phyloP scores from a whole-genome alignment of 306 rosid species.

The Cyclanthera cordifolia region DNA sequence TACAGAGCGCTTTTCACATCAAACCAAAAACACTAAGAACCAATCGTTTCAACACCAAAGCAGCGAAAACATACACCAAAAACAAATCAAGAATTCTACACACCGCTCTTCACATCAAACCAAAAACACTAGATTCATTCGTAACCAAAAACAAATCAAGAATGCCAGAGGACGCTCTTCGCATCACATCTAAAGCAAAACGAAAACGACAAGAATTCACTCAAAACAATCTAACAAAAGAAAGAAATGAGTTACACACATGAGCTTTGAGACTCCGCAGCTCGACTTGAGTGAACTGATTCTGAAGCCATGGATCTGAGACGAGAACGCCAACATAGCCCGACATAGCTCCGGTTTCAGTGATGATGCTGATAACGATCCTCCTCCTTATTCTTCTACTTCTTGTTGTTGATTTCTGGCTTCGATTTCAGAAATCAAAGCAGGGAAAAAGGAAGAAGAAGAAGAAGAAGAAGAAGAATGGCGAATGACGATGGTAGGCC shows the following conservation, averaged over 20 bases:
- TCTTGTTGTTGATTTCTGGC: too few relatives aligned
- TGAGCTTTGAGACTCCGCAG: conserved; percentile 79
- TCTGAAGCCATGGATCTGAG: conserved; percentile 97
- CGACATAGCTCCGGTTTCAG: conserved; percentile 32
- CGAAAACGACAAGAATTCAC: background rate
- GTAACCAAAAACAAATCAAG: background rate
- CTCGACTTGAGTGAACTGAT: conserved; percentile 95
- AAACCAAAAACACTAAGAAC: conserved; percentile 9
- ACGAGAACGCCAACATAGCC: conserved; percentile 86
- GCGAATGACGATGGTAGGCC: conserved; percentile 12
- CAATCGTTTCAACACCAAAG: background rate
- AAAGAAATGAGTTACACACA: conserved; percentile 23
- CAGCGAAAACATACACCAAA: background rate
- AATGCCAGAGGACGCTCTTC: background rate
- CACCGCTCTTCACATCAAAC: background rate
- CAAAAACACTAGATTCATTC: conserved; percentile 18
- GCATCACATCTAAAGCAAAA: background rate
- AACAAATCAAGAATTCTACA: background rate
- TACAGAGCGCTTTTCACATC: background rate
- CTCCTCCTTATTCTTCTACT: background rate
- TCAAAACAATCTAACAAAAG: background rate
- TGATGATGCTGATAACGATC: too few relatives aligned
- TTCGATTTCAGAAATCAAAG: background rate
- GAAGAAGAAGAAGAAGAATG: background rate
- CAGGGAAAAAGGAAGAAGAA: background rate